Evolutionary conservation across 768 basidiomycete species (phyloP).

Genomic region (Panellus pusillus): DNA sequence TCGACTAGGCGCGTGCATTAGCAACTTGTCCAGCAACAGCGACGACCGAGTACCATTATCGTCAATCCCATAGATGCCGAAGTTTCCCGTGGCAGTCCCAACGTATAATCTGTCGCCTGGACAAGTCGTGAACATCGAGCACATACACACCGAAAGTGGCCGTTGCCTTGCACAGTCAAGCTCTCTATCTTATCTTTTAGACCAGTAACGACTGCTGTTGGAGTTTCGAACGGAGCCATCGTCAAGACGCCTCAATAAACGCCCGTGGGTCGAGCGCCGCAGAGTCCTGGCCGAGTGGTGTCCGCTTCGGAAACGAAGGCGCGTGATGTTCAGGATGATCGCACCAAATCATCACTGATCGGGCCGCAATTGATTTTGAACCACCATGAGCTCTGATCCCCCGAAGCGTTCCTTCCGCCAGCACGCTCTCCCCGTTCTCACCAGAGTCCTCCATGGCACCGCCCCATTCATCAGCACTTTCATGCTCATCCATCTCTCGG

Average conservation of each 20-base stretch:
- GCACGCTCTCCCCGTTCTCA: conserved; percentile 35
- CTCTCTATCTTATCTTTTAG: conserved; percentile 50
- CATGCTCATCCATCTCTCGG: conserved; percentile 74
- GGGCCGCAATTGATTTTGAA: not conserved
- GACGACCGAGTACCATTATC: conserved; percentile 18
- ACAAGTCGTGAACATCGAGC: not conserved
- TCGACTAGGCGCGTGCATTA: conserved; percentile 24
- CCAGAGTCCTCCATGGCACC: conserved; percentile 62
- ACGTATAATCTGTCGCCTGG: conserved; percentile 62
- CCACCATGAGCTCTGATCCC: conserved; percentile 4
- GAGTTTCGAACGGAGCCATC: conserved; percentile 36
- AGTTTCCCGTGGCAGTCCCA: conserved; percentile 56
- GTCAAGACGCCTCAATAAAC: not conserved
- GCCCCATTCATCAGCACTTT: conserved; percentile 79
- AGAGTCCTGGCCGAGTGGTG: not conserved
- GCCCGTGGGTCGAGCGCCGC: not conserved
- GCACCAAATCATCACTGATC: not conserved
- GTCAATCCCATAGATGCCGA: conserved; percentile 52
- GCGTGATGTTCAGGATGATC: not conserved
- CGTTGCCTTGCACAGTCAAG: conserved; percentile 42
- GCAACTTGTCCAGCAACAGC: not conserved
- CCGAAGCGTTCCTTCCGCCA: conserved; percentile 6
- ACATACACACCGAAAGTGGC: not conserved
- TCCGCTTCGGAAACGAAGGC: not conserved
- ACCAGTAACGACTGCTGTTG: conserved; percentile 32